phyloP scores from a whole-genome alignment of 1,284 basidiomycete species.

The Wallemia hederae region DNA sequence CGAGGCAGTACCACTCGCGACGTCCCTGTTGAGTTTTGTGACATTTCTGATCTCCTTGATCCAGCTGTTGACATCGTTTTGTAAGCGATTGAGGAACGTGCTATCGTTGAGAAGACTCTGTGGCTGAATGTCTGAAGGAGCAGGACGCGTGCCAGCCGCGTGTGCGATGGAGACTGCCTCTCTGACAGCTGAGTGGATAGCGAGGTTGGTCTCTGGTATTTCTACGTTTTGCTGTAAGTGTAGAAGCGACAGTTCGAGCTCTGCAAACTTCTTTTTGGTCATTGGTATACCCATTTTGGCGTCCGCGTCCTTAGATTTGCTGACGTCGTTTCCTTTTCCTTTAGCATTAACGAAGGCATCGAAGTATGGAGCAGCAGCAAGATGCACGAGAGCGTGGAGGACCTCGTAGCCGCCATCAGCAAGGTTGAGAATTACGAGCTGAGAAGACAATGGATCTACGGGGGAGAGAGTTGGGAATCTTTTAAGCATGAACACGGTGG shows the following conservation, averaged over 20 bases:
- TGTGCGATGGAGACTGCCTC: constrained; percentile 47
- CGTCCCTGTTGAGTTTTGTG: constrained; percentile 73
- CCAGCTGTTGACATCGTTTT: constrained; percentile 85
- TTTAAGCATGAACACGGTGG: constrained; percentile 83
- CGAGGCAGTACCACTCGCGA: constrained; percentile 79
- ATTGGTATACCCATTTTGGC: constrained; percentile 89
- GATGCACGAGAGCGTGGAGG: constrained; percentile 81
- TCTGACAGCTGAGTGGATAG: constrained; percentile 69
- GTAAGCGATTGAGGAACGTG: constrained; percentile 73
- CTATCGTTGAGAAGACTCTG: constrained; percentile 38
- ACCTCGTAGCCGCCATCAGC: constrained; percentile 51
- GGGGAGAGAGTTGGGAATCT: constrained; percentile 57
- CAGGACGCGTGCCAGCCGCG: constrained; percentile 11
- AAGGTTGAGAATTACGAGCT: constrained; percentile 73
- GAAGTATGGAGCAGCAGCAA: constrained; percentile 90
- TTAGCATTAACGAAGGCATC: constrained; percentile 57
- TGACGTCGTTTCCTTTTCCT: constrained; percentile 19
- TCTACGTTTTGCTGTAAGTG: constrained; percentile 97
- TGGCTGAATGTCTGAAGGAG: constrained; percentile 16
- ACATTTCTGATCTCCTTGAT: constrained; percentile 94
- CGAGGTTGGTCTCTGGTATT: constrained; percentile 81
- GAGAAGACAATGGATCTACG: constrained; percentile 41
- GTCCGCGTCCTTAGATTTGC: constrained; percentile 46
- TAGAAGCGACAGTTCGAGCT: constrained; percentile 78
- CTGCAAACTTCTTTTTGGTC: constrained; percentile 97